Conservation (phyloP, 768 basidiomycete genomes). For the Macrocybe gigantea region DNA sequence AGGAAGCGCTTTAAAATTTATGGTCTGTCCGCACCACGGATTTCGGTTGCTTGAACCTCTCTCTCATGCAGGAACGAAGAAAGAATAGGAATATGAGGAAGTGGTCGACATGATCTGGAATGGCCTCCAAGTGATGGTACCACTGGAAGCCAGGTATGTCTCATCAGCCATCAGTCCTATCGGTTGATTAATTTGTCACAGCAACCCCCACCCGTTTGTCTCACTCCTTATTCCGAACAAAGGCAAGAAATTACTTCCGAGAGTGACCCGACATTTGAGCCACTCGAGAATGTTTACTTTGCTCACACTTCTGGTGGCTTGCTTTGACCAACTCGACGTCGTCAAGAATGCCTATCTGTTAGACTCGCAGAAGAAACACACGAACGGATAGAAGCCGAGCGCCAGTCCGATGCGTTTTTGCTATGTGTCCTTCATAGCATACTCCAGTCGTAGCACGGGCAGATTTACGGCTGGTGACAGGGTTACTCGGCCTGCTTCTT, state of each 20-base stretch:
- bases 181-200: constrained; percentile 20
- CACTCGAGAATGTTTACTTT: constrained; percentile 79
- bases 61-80: constrained; percentile 33
- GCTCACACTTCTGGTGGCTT: constrained; percentile 87
- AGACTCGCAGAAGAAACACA: constrained; percentile 57
- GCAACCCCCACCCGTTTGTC: constrained; percentile 95
- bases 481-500: constrained; percentile 77
- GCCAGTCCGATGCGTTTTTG: constrained; percentile 88
- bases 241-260: constrained; percentile 88
- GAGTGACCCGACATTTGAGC: constrained; percentile 79
- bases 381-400: constrained; percentile 67
- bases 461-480: constrained; percentile 76
- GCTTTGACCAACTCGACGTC: constrained; percentile 92
- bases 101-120: constrained; percentile 75
- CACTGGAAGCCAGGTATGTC: constrained; percentile 84
- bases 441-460: constrained; percentile 73
- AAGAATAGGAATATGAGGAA: constrained; percentile 46
- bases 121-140: constrained; percentile 79
- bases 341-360: constrained; percentile 71
- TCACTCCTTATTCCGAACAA: constrained; percentile 84
- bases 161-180: background rate
- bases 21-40: constrained; percentile 38
- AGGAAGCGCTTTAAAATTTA: constrained; percentile 24
- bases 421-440: constrained; percentile 83
- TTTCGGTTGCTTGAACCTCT: background rate